Conservation (phyloP, 345 rosid species). For the Fremontodendron californicum region DNA sequence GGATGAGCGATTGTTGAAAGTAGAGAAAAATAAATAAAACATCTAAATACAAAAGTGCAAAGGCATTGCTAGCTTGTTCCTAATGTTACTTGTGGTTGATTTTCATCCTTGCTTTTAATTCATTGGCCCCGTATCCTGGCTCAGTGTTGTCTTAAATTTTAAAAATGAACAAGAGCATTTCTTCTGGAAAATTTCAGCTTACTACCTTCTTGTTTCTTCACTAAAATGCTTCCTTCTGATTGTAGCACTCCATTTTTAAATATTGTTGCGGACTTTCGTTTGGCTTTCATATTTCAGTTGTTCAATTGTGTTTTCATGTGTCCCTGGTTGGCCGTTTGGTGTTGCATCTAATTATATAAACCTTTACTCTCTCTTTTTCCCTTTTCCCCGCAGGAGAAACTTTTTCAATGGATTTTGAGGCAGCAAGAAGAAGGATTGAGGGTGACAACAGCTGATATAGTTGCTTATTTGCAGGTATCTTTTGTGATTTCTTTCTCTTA, state of each 20-base stretch:
- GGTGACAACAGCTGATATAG: constrained; percentile 51
- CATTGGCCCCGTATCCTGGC: background rate
- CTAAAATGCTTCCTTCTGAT: background rate
- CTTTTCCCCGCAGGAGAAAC: constrained; percentile 46
- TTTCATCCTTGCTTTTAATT: background rate
- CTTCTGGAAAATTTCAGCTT: background rate
- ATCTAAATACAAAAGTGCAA: too few species aligned
- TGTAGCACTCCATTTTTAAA: background rate
- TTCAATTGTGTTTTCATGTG: background rate
- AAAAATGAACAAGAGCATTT: background rate
- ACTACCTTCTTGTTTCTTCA: background rate
- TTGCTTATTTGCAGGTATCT: constrained; percentile 63
- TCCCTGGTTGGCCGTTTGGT: background rate
- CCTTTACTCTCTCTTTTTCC: background rate
- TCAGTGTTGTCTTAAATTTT: background rate
- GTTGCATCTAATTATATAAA: background rate
- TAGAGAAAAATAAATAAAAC: too few species aligned
- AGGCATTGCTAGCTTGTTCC: too few species aligned
- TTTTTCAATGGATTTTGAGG: constrained; percentile 71
- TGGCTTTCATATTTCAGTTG: background rate
- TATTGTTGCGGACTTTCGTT: background rate
- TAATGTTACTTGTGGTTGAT: background rate
- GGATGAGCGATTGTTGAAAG: too few species aligned
- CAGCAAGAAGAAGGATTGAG: constrained; percentile 69
- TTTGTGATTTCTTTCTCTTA: background rate